A percentile compares a stretch with the other conserved stretches of the same genome.
Evolutionary conservation across 768 basidiomycete species (phyloP).

Genomic region (Vararia minispora): DNA sequence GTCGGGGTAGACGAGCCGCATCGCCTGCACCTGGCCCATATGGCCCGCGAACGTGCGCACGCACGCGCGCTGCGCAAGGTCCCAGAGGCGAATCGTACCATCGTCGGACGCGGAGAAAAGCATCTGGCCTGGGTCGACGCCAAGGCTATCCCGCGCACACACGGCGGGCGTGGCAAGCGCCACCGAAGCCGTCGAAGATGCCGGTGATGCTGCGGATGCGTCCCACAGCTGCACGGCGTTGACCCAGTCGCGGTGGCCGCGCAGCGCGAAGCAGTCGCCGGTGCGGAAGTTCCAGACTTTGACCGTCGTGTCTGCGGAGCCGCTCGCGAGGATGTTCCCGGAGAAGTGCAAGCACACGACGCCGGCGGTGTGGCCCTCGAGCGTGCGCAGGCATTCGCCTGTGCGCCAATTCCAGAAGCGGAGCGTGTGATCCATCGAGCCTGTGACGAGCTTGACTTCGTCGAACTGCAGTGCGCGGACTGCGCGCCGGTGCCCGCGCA

Average conservation of each 20-base stretch:
- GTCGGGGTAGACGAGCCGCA: slow-evolving; percentile 66
- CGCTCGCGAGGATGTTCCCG: slow-evolving; percentile 82
- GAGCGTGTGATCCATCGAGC: slow-evolving; percentile 91
- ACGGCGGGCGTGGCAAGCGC: slow-evolving; percentile 23
- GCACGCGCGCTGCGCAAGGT: slow-evolving; percentile 69
- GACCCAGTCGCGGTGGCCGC: slow-evolving; percentile 94
- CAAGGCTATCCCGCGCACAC: no score
- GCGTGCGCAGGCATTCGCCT: slow-evolving; percentile 76
- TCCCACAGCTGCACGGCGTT: slow-evolving; percentile 95
- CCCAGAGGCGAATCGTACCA: slow-evolving; percentile 89
- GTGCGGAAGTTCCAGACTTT: slow-evolving; percentile 91
- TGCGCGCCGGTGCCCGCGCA: slow-evolving; percentile 87
- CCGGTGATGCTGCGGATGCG: slow-evolving; percentile 26
- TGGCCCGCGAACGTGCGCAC: slow-evolving; percentile 82
- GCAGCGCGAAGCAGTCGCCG: slow-evolving; percentile 82
- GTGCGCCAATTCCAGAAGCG: slow-evolving; percentile 95
- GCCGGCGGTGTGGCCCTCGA: slow-evolving; percentile 86
- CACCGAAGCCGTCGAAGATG: slow-evolving; percentile 19
- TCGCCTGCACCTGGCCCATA: slow-evolving; percentile 88
- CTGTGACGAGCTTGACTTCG: slow-evolving; percentile 89
- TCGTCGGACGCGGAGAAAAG: slow-evolving; percentile 97
- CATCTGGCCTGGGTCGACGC: slow-evolving; percentile 82
- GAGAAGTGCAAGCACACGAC: slow-evolving; percentile 90
- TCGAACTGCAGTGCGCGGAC: slow-evolving; percentile 93
- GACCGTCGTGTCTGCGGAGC: slow-evolving; percentile 90